phyloP scores from a whole-genome alignment of 108 stramenopile genomes.

The Pseudonitzschia delicatissima region DNA sequence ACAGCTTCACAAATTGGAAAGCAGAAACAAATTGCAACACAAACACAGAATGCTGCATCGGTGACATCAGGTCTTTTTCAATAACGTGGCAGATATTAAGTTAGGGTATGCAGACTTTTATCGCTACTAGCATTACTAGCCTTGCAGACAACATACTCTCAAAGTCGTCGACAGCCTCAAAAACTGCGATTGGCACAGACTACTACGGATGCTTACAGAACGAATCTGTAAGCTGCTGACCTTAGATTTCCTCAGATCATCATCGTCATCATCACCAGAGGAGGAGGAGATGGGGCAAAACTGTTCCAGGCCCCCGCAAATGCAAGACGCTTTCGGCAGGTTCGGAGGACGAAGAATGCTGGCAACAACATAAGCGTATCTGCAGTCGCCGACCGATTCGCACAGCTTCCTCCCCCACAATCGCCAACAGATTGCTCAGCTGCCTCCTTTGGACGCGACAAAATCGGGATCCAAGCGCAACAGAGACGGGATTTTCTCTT shows the following conservation, averaged over 20 bases:
- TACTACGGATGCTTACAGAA: slow-evolving; percentile 7
- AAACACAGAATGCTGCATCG: no score
- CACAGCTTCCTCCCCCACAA: slow-evolving; percentile 1
- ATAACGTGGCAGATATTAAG: no score
- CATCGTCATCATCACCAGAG: background rate
- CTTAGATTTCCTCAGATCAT: slow-evolving; percentile 1
- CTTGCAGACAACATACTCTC: no score
- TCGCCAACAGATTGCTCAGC: background rate
- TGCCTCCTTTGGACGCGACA: background rate
- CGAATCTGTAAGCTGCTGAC: slow-evolving; percentile 9
- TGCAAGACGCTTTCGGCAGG: background rate
- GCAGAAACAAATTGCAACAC: no score
- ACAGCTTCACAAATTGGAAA: no score
- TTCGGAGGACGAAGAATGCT: background rate
- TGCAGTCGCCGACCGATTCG: background rate
- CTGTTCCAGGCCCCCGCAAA: slow-evolving; percentile 6
- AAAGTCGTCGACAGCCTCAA: no score
- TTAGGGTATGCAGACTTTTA: no score
- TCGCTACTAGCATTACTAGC: no score
- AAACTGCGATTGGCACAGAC: background rate
- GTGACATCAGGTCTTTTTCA: no score
- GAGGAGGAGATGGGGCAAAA: background rate
- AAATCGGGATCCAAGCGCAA: slow-evolving; percentile 16
- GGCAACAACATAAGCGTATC: background rate
- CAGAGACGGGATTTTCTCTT: slow-evolving; percentile 7